Conservation (phyloP, 306 rosid species). For the Lithocarpus polystachyus region DNA sequence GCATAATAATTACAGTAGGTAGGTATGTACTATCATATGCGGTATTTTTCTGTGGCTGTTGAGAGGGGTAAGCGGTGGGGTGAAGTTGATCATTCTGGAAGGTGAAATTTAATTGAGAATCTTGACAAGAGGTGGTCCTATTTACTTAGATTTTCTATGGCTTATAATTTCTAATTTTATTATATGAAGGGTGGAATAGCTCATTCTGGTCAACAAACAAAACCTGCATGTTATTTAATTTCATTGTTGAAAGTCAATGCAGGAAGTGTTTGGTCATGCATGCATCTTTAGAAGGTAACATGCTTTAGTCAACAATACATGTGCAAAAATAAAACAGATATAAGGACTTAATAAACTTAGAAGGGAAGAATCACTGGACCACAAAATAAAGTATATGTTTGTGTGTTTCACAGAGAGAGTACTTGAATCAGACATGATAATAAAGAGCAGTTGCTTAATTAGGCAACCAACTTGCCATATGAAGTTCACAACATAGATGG, state of each 20-base stretch:
- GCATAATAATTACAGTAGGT: slow-evolving; percentile 3
- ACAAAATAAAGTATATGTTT: background rate
- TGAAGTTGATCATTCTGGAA: slow-evolving; percentile 17
- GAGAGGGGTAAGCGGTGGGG: slow-evolving; percentile 2
- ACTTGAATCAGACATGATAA: background rate
- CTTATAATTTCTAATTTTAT: slow-evolving; percentile 12
- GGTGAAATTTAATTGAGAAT: slow-evolving; percentile 31
- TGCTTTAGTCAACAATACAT: slow-evolving; percentile 72
- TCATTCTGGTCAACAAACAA: slow-evolving; percentile 54
- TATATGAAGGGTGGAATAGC: slow-evolving; percentile 15
- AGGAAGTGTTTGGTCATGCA: slow-evolving; percentile 47
- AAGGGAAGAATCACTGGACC: background rate
- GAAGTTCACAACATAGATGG: background rate
- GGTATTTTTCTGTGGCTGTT: slow-evolving; percentile 16
- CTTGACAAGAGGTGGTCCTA: slow-evolving; percentile 35
- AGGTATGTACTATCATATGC: slow-evolving; percentile 2
- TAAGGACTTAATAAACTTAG: slow-evolving; percentile 10
- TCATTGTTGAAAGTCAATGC: slow-evolving; percentile 43
- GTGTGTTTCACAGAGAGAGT: background rate
- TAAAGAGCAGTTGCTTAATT: background rate
- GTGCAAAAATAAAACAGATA: slow-evolving; percentile 45
- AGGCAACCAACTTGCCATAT: background rate
- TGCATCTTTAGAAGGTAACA: slow-evolving; percentile 60
- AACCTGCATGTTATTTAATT: slow-evolving; percentile 21
- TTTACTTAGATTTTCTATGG: slow-evolving; percentile 20